Evolutionary conservation across 768 basidiomycete genomes (phyloP), one percentile per base, ranked within the genome.

Genomic region (Glaciozyma antarctica): DNA sequence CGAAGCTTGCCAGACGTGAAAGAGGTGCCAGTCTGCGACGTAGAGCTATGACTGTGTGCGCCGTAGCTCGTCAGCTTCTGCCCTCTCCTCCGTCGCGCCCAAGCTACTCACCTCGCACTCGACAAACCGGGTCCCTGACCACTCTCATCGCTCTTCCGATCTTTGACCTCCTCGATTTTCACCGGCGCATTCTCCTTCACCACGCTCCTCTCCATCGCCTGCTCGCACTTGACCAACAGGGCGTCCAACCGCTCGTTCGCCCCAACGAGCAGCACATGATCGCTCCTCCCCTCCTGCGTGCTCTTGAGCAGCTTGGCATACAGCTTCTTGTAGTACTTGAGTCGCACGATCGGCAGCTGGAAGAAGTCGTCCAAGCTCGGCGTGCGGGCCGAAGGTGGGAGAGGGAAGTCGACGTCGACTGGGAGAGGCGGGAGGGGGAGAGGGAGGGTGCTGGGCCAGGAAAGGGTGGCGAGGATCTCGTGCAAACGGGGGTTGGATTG

Each of bases 291-390:
- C 6, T 88, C 86, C 32, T 84, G 83, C 2, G 91, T 92, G 73
- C 87, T 88, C 77, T 88, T 90, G 56, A 97, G 78, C 53, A 98
- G 78, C 57, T 87, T 84, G 58, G 83, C 81, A 75, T 98, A 98
- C 1, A 98, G 80, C 75, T 88, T 93, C 74, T 84, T 85, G 79
- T 97, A 98, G 77, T 99, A 98, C 72, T 85, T 85, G 63, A 99
- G 78, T 51, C 95, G 84, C 19, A 80, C 80, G 73, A 85, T 87
- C 0, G 95, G 95, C 13, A 98, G 81, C 17, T 87, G 78, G 79
- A 99, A 99, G 26, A 98, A 80, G 12, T 83, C 78, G 74, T 98
- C 94, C 19, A 98, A 79, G 0, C 90, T 88, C 38, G 38, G 38
- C 13, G 38, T 15, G 38, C 38, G 38, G 90, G 95, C 9, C 32